Conservation (phyloP, 2,329 filamentous ascomycete species). For the Aspergillus pseudoglaucus region DNA sequence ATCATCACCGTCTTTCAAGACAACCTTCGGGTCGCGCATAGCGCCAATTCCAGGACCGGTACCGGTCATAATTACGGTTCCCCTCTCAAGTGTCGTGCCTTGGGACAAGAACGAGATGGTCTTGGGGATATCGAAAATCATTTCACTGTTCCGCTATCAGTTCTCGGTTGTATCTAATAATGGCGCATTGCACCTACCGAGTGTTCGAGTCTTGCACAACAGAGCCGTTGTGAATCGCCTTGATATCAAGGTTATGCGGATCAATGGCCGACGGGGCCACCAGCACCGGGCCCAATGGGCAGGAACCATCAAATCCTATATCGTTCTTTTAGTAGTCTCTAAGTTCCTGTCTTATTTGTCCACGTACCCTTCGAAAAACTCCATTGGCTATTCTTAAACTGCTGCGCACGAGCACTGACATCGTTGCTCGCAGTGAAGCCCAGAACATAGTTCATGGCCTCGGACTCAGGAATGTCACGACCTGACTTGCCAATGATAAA, state of each 20-base stretch:
- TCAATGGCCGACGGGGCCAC: conserved; percentile 29
- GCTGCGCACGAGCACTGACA: conserved; percentile 31
- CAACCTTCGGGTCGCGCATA: conserved; percentile 35
- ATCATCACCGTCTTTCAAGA: conserved; percentile 32
- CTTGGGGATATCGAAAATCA: conserved; percentile 35
- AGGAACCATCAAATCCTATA: conserved; percentile 28
- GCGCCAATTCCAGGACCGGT: conserved; percentile 40
- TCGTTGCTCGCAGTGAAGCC: conserved; percentile 39
- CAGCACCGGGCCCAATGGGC: conserved; percentile 32
- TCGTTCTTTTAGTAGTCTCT: background rate
- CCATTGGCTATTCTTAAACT: conserved; percentile 38
- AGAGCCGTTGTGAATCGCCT: conserved; percentile 29
- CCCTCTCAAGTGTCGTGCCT: conserved; percentile 33
- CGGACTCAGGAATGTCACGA: conserved; percentile 30
- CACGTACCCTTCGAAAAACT: conserved; percentile 31
- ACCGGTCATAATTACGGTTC: conserved; percentile 37
- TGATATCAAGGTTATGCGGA: conserved; percentile 27
- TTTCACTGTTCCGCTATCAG: conserved; percentile 18
- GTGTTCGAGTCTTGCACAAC: conserved; percentile 34
- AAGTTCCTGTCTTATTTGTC: background rate
- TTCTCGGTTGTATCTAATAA: background rate
- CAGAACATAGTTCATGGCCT: conserved; percentile 36
- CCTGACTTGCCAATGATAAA: conserved; percentile 33
- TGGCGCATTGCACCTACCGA: conserved; percentile 6
- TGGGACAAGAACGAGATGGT: conserved; percentile 32